Base-by-base conservation (phyloP, 495 filamentous ascomycete genomes). In the Penicillium parvum region DNA sequence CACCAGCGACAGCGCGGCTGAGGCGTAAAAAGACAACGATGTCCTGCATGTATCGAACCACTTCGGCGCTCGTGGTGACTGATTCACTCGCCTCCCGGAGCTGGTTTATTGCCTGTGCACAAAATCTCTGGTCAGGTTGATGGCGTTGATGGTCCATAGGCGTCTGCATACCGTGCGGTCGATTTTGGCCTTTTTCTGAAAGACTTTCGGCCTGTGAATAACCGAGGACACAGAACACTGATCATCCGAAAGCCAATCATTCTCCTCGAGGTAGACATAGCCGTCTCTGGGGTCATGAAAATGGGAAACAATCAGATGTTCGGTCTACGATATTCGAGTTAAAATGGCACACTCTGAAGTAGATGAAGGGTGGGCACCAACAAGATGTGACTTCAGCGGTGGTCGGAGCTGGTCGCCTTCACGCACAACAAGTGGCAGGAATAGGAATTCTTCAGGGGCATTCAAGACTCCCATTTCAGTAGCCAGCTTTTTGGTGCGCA, bases 241-340 rank as follows among this genome's bases (percentile, higher is more conserved):
- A 14, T 64, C 71, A 36, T 73, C 69, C 1, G 73, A 70, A 7
- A 68, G 53, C 63, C 63, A 65, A 21, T 68, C 65, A 43, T 73
- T 63, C 15, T 83, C 79, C 49, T 92, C 84, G 2, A 86, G 60
- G 45, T 91, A 81, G 1, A 76, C 71, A 41, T 85, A 84, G 0
- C 82, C 86, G 58, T 90, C 81, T 11, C 81, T 76, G 3, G 76
- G 69, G 23, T 83, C 73, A 56, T 98, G 90, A 64, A 81, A 87
- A 63, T 96, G 89, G 1, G 88, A 90, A 12, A 98, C 80, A 55
- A 90, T 86, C 45, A 97, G 80, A 50, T 86, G 78, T 41, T 96
- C 90, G 57, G 85, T 88, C 70, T 95, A 52, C 18, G 19, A 18
- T 4, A 10, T 20, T 17, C 5, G 6, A 22, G 15, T 46, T 22